Percentiles rank a stretch among this genome's conserved stretches.
These are phyloP conservation scores for Dalbergia oliveri DNA, from an alignment of 306 rosid species.

Conservation along the genomic window DNA sequence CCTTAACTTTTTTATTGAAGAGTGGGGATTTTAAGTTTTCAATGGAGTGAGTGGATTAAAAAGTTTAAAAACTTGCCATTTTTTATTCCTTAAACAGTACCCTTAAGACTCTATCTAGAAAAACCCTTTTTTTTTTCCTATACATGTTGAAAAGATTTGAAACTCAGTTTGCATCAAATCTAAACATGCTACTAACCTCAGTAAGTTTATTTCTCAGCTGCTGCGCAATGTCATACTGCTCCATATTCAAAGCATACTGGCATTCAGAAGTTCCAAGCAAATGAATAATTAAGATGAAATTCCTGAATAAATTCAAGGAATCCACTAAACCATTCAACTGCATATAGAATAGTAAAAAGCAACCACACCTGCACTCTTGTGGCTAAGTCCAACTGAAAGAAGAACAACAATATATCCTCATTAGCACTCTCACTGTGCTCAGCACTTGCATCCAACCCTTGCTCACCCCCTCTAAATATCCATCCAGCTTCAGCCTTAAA, in stretches of 20 bases:
- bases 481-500: conserved; percentile 76
- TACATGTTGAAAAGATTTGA: neutral
- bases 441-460: conserved; percentile 65
- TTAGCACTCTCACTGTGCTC: conserved; percentile 91
- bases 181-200: conserved; percentile 64
- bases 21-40: no score
- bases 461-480: conserved; percentile 82
- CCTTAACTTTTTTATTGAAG: no score
- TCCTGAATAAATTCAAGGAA: conserved; percentile 38
- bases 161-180: neutral
- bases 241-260: conserved; percentile 87
- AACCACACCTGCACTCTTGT: conserved; percentile 88
- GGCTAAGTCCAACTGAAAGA: conserved; percentile 87
- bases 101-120: no score
- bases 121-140: no score
- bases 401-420: conserved; percentile 88
- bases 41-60: no score
- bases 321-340: neutral
- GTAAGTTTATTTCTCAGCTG: conserved; percentile 87
- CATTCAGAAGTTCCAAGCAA: conserved; percentile 46
- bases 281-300: conserved; percentile 7
- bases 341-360: conserved; percentile 21
- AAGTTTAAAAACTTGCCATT: no score
- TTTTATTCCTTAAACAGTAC: no score
- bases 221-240: conserved; percentile 87